phyloP scores from a whole-genome alignment of 1,139 yeast species.

The Arxiozyma bovina region DNA sequence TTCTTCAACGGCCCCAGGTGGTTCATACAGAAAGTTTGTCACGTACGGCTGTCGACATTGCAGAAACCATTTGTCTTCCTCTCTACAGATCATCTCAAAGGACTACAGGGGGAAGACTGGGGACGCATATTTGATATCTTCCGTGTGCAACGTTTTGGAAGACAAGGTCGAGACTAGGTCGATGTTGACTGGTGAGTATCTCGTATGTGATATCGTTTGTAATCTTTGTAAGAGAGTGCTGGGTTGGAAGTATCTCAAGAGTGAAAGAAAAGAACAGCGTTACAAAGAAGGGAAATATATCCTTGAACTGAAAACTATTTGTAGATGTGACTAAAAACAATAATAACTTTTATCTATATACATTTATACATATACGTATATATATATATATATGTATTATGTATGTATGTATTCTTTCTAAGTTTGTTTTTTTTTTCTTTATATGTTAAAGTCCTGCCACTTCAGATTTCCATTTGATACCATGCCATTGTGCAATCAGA shows the following conservation, averaged over 20 bases:
- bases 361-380: not conserved
- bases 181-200: conserved; percentile 39
- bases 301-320: conserved; percentile 33
- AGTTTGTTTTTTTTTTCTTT: not conserved
- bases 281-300: conserved; percentile 39
- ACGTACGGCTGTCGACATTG: conserved; percentile 37
- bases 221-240: conserved; percentile 36
- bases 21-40: conserved; percentile 14
- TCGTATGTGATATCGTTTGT: conserved; percentile 37
- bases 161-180: conserved; percentile 32
- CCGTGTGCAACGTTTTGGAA: conserved; percentile 33
- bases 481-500: conserved; percentile 65
- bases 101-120: conserved; percentile 39
- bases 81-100: conserved; percentile 34
- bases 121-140: conserved; percentile 35
- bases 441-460: conserved; percentile 20
- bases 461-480: conserved; percentile 48
- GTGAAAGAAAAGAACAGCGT: conserved; percentile 32
- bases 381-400: not conserved
- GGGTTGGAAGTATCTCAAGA: conserved; percentile 39
- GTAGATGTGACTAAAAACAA: conserved; percentile 16
- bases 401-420: not conserved
- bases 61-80: conserved; percentile 36
- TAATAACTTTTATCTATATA: not conserved
- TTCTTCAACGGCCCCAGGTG: not conserved